A percentile compares a stretch with the other conserved stretches of the same genome.
Evolutionary conservation across 805 yeast species (phyloP).

Genomic region (Kazachstania bromeliacearum): DNA sequence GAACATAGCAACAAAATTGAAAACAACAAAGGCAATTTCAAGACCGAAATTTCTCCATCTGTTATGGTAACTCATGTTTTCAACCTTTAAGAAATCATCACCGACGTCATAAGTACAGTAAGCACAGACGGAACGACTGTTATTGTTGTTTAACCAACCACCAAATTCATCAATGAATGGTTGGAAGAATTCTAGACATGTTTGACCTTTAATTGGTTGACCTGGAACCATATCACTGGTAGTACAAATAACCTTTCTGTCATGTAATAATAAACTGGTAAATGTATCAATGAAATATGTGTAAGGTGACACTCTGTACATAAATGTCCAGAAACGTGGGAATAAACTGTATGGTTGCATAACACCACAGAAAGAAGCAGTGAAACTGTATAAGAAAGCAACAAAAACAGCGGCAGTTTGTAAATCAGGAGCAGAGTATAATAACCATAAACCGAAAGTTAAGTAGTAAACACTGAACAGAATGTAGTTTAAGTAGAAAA

Average conservation of each 20-base stretch:
- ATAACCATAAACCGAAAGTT: conserved; percentile 40
- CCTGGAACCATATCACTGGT: conserved; percentile 40
- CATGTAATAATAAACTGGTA: conserved; percentile 40
- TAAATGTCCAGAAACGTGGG: conserved; percentile 71
- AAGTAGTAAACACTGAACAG: conserved; percentile 36
- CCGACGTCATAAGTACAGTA: conserved; percentile 35
- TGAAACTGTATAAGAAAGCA: conserved; percentile 32
- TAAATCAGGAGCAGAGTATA: conserved; percentile 58
- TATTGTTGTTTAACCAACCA: conserved; percentile 49
- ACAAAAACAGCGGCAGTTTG: conserved; percentile 58
- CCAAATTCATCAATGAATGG: conserved; percentile 34
- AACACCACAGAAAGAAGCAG: conserved; percentile 33
- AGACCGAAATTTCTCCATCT: conserved; percentile 59
- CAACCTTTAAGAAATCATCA: conserved; percentile 31
- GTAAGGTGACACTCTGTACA: conserved; percentile 58
- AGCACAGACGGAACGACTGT: conserved; percentile 33
- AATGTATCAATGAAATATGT: conserved; percentile 50
- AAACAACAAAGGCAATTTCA: conserved; percentile 41
- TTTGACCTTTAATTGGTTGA: conserved; percentile 46
- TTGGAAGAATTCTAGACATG: conserved; percentile 49
- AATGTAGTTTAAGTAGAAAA: conserved; percentile 37
- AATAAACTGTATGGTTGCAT: conserved; percentile 32
- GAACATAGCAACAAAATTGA: conserved; percentile 36
- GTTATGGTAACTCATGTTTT: conserved; percentile 35
- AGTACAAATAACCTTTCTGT: conserved; percentile 41